Conservation (phyloP, 2,329 filamentous ascomycete genomes). For the Cladobotryum protrusum region DNA sequence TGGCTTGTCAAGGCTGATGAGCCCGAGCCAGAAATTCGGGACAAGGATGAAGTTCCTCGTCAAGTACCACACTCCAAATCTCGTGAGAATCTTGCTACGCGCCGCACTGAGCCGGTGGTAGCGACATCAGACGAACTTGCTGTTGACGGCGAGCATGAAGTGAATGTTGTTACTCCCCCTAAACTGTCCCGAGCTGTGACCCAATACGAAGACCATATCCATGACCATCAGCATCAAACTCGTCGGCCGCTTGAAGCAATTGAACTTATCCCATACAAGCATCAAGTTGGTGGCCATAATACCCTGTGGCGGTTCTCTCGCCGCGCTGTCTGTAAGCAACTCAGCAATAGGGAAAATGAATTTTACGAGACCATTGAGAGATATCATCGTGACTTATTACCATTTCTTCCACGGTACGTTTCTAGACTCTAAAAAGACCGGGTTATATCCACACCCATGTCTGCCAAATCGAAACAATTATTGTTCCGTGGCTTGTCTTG, state of each 20-base stretch:
- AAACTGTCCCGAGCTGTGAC: slow-evolving; percentile 33
- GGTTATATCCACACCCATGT: background rate
- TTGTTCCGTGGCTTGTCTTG: no score
- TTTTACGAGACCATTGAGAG: slow-evolving; percentile 96
- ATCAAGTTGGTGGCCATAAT: slow-evolving; percentile 95
- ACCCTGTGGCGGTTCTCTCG: slow-evolving; percentile 94
- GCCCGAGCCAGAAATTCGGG: slow-evolving; percentile 28
- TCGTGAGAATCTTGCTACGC: slow-evolving; percentile 24
- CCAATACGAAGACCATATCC: slow-evolving; percentile 42
- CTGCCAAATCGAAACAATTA: background rate
- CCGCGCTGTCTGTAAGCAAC: slow-evolving; percentile 92
- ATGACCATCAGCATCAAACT: slow-evolving; percentile 45
- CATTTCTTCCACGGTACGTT: slow-evolving; percentile 77
- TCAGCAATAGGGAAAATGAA: slow-evolving; percentile 97
- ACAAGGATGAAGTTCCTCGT: slow-evolving; percentile 19
- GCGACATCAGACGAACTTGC: slow-evolving; percentile 33
- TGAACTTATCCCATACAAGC: slow-evolving; percentile 91
- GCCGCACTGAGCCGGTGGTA: slow-evolving; percentile 25
- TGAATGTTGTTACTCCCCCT: slow-evolving; percentile 23
- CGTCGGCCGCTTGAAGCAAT: slow-evolving; percentile 76
- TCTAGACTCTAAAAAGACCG: background rate
- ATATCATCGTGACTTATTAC: slow-evolving; percentile 80
- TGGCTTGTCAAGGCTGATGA: slow-evolving; percentile 57
- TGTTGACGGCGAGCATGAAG: slow-evolving; percentile 38
- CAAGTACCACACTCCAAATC: slow-evolving; percentile 21